These are phyloP conservation scores for Candida neerlandica DNA, from an alignment of 1,139 yeast genomes.

Conservation along the genomic window DNA sequence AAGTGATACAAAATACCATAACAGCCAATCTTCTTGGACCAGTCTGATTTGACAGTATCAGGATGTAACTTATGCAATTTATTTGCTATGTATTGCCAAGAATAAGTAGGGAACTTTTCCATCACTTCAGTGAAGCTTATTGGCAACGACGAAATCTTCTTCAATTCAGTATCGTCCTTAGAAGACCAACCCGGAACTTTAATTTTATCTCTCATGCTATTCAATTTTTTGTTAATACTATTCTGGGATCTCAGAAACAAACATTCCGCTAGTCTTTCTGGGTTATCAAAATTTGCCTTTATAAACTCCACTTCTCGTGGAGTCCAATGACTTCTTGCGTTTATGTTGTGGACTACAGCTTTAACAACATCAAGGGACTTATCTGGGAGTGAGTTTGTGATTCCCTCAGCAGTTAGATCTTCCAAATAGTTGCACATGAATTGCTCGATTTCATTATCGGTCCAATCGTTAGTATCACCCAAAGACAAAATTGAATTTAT, in stretches of 20 bases:
- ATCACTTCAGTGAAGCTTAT: constrained; percentile 2
- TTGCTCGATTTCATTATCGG: constrained; percentile 10
- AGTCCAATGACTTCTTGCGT: constrained; percentile 1
- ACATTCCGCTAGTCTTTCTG: not conserved
- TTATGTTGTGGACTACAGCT: not conserved
- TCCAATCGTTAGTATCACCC: constrained; percentile 4
- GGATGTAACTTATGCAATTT: constrained; percentile 1
- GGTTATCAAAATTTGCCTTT: constrained; percentile 21
- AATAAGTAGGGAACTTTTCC: not conserved
- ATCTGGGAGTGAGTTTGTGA: constrained; percentile 5
- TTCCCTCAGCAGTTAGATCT: constrained; percentile 8
- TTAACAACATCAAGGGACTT: constrained; percentile 5
- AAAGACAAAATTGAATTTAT: not conserved
- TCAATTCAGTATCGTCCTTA: not conserved
- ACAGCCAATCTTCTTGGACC: constrained; percentile 6
- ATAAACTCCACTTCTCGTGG: constrained; percentile 13
- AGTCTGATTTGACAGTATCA: not conserved
- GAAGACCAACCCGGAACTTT: no score
- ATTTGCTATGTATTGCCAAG: constrained; percentile 5
- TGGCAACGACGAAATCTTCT: not conserved
- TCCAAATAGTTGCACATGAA: constrained; percentile 5
- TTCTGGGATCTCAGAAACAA: not conserved
- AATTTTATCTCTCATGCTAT: not conserved
- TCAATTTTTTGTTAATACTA: not conserved
- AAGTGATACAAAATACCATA: constrained; percentile 8